Evolutionary conservation across 305 asterid genomes (phyloP).

Genomic region (Fraxinus platypoda): DNA sequence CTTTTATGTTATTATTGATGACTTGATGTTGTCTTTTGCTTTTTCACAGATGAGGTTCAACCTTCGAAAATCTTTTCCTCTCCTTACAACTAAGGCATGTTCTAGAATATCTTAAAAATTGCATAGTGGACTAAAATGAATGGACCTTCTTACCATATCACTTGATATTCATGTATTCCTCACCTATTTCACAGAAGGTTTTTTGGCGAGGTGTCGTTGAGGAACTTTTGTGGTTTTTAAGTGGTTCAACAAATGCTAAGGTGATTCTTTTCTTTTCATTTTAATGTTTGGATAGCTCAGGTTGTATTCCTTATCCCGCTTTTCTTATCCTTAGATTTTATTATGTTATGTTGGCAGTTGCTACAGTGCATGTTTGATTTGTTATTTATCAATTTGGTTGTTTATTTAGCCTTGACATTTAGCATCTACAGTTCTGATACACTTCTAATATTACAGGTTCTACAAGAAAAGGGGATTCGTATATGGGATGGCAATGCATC

Average conservation of each 20-base stretch:
- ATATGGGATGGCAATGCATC: constrained; percentile 99
- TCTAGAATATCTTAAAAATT: not conserved
- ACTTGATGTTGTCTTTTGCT: constrained; percentile 3
- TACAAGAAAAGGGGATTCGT: constrained; percentile 78
- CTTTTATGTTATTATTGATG: constrained; percentile 5
- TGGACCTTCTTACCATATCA: not conserved
- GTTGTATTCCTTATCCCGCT: not conserved
- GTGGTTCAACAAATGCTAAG: constrained; percentile 97
- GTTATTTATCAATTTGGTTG: not conserved
- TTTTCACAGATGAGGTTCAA: constrained; percentile 68
- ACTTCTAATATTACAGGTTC: constrained; percentile 39
- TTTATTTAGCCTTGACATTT: not conserved
- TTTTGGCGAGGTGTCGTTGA: constrained; percentile 97
- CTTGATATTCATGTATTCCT: not conserved
- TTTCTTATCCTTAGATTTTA: not conserved
- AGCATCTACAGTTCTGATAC: not conserved
- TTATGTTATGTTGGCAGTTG: constrained; percentile 16
- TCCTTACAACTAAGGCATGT: constrained; percentile 82
- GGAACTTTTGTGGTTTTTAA: constrained; percentile 96
- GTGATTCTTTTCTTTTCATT: constrained; percentile 32
- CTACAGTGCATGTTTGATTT: not conserved
- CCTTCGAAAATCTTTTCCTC: constrained; percentile 81
- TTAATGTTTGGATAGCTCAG: constrained; percentile 15
- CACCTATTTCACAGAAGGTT: constrained; percentile 43
- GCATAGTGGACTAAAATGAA: not conserved